These are phyloP conservation scores for Zelopaecilomyces penicillatus DNA, from an alignment of 2,329 filamentous ascomycete genomes.

Conservation along the genomic window DNA sequence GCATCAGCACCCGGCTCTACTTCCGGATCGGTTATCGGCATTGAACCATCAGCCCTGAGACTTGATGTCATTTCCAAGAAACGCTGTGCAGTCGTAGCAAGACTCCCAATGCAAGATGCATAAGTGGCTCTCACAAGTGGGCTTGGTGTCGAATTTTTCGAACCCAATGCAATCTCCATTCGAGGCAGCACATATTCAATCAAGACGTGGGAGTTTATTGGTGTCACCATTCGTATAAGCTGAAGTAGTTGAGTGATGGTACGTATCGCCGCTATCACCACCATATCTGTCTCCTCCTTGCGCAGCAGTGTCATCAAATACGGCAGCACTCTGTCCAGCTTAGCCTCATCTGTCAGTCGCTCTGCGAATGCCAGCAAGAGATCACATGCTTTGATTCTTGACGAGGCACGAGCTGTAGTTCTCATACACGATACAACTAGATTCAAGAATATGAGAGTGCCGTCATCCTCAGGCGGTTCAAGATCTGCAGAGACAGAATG, in stretches of 20 bases:
- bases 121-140: constrained; percentile 80
- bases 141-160: constrained; percentile 41
- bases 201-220: constrained; percentile 61
- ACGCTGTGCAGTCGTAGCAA: constrained; percentile 74
- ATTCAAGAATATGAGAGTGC: constrained; percentile 84
- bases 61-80: constrained; percentile 91
- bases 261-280: constrained; percentile 76
- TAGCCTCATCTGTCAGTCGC: constrained; percentile 86
- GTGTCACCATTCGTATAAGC: constrained; percentile 80
- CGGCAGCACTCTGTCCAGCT: constrained; percentile 84
- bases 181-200: constrained; percentile 60
- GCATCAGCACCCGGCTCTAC: constrained; percentile 62
- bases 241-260: constrained; percentile 83
- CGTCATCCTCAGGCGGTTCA: constrained; percentile 66
- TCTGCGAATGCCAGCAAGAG: constrained; percentile 87
- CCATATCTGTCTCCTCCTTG: constrained; percentile 72
- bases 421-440: constrained; percentile 81
- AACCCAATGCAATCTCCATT: constrained; percentile 46
- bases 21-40: constrained; percentile 70
- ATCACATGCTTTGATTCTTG: constrained; percentile 82
- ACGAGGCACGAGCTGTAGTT: constrained; percentile 81
- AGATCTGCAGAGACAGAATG: constrained; percentile 55
- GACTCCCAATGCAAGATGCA: constrained; percentile 80
- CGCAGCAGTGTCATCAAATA: constrained; percentile 73
- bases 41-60: constrained; percentile 71